These are phyloP conservation scores for Smittium mucronatum DNA, from an alignment of 371 early-diverging fungal genomes.

Conservation along the genomic window DNA sequence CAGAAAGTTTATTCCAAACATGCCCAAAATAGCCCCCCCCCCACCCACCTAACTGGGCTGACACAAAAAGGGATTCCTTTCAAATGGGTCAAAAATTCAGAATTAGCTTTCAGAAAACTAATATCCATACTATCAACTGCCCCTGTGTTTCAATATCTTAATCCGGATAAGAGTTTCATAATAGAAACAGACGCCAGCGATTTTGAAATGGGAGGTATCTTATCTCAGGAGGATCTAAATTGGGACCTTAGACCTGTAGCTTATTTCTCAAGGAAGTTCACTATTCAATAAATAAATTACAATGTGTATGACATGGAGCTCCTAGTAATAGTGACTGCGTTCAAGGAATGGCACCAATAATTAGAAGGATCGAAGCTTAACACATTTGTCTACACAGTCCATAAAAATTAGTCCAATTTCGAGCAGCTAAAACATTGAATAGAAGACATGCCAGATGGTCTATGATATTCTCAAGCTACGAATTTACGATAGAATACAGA, in stretches of 20 bases:
- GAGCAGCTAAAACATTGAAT: constrained; percentile 2
- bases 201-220: constrained; percentile 10
- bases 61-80: background rate
- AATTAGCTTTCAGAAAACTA: constrained; percentile 10
- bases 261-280: constrained; percentile 7
- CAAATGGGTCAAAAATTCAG: constrained; percentile 5
- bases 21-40: background rate
- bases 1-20: constrained; percentile 1
- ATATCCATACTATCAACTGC: background rate
- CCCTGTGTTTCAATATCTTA: background rate
- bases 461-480: background rate
- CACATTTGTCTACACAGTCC: constrained; percentile 1
- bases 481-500: constrained; percentile 13
- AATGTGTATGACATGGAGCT: constrained; percentile 9
- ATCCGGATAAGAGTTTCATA: constrained; percentile 1
- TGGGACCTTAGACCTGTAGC: constrained; percentile 6
- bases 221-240: constrained; percentile 4
- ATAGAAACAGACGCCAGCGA: constrained; percentile 12
- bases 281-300: background rate
- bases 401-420: background rate
- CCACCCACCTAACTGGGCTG: background rate
- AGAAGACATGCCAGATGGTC: background rate
- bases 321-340: constrained; percentile 6
- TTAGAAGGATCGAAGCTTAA: background rate
- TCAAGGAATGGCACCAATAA: constrained; percentile 10